These are phyloP conservation scores for Solanum verrucosum DNA, from an alignment of 257 asterid genomes.

Conservation along the genomic window DNA sequence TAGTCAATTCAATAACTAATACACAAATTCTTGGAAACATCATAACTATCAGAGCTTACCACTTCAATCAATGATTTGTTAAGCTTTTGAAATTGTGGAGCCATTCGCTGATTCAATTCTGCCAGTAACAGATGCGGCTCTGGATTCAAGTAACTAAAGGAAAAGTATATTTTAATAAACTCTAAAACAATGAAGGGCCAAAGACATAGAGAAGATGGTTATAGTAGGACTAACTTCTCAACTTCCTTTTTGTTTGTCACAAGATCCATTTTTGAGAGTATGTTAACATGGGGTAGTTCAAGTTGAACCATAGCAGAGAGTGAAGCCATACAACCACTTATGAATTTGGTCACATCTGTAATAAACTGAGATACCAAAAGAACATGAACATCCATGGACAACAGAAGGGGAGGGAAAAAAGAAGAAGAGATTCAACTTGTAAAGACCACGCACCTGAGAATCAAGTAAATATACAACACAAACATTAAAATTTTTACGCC, in stretches of 20 bases:
- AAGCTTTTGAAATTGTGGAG: constrained; percentile 78
- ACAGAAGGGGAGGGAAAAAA: background rate
- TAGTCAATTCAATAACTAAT: background rate
- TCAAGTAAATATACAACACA: constrained; percentile 92
- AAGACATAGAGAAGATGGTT: background rate
- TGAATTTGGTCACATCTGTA: constrained; percentile 97
- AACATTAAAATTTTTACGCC: constrained; percentile 73
- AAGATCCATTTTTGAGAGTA: constrained; percentile 98
- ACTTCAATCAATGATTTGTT: constrained; percentile 77
- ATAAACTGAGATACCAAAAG: constrained; percentile 46
- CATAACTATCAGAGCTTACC: constrained; percentile 29
- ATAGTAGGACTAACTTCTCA: constrained; percentile 58
- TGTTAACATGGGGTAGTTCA: constrained; percentile 92
- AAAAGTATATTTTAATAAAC: constrained; percentile 3
- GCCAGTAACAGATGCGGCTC: constrained; percentile 68
- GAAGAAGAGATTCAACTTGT: background rate
- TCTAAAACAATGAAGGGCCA: background rate
- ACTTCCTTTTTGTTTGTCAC: constrained; percentile 83
- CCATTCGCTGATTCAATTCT: constrained; percentile 85
- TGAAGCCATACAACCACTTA: constrained; percentile 97
- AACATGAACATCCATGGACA: background rate
- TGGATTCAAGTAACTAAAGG: constrained; percentile 71
- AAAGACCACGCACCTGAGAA: constrained; percentile 59
- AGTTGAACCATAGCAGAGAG: constrained; percentile 98
- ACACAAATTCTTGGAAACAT: background rate